Base-by-base conservation (phyloP, 2,329 filamentous ascomycete genomes). In the Fusarium stilboides region DNA sequence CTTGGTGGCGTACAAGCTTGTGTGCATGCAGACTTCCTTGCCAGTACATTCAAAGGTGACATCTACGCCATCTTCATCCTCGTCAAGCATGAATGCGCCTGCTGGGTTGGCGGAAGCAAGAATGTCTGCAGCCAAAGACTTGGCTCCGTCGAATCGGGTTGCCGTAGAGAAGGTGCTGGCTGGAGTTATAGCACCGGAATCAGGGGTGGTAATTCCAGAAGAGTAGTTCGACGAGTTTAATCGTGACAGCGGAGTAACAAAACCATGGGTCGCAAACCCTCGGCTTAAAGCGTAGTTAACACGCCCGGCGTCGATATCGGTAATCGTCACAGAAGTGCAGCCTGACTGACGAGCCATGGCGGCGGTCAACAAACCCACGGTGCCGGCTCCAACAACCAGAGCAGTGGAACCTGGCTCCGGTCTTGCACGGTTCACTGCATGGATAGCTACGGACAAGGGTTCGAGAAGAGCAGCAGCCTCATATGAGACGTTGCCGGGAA, bases 41-140 rank as follows among this genome's bases (percentile, higher is more conserved):
- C 92, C 92, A 0, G 92, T 94, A 75, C 91, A 94, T 78, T 94
- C 92, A 68, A 94, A 94, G 1, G 91, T 88, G 7, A 91, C 79
- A 73, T 93, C 90, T 4, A 93, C 86, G 46, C 91, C 90, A 2
- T 83, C 86, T 73, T 91, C 88, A 51, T 91, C 89, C 52, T 92
- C 90, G 22, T 86, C 74, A 3, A 80, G 54, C n/a, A 76, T 61
- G 4, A 73, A 75, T 9, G 71, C 72, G 13, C 75, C 74, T 17
- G 67, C 42, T 8, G 57, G 66, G 44, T 71, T 78, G 2, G 82
- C 80, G 12, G 82, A 71, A 1, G 83, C 77, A 42, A 88, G 79
- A 36, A 88, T 82, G 37, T 87, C 84, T 12, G 76, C 74, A 3
- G 87, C 87, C 8, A 86, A 76, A 5, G 75, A 73, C 75, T 84